A percentile compares a stretch with the other conserved stretches of the same genome.
phyloP scores from a whole-genome alignment of 257 asterid genomes.

The Jacaranda copaia region DNA sequence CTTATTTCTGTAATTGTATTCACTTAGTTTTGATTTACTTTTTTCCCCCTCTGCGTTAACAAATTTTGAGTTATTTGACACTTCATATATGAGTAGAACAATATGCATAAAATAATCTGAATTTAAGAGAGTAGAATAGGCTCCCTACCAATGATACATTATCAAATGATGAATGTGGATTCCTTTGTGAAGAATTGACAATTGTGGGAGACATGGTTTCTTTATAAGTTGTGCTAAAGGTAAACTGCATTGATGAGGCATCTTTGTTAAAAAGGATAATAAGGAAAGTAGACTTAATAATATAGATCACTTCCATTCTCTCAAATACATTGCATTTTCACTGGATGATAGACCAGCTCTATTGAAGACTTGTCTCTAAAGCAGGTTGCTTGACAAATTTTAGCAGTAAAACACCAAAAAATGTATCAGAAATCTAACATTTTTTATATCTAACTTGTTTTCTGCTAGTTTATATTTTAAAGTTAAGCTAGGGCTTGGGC shows the following conservation, averaged over 20 bases:
- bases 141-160: not conserved
- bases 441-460: not conserved
- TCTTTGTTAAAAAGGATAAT: not conserved
- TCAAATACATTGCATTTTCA: too few relatives aligned
- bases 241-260: too few relatives aligned
- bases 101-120: not conserved
- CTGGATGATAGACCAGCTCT: too few relatives aligned
- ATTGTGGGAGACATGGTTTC: not conserved
- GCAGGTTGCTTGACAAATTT: too few relatives aligned
- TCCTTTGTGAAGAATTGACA: not conserved
- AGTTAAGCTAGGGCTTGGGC: not conserved
- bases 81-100: not conserved
- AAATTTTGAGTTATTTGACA: not conserved
- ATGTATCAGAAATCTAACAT: not conserved
- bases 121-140: not conserved
- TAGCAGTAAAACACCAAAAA: too few relatives aligned
- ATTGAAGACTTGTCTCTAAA: too few relatives aligned
- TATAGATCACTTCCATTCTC: too few relatives aligned
- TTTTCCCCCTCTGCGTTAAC: too few relatives aligned
- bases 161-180: not conserved
- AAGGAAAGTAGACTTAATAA: too few relatives aligned
- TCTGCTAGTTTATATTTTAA: not conserved
- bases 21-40: not conserved
- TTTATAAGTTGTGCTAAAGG: not conserved
- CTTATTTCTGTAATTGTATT: not conserved